Conservation (phyloP, 176 grass and related monocot genomes). For the Oryza brachyantha region DNA sequence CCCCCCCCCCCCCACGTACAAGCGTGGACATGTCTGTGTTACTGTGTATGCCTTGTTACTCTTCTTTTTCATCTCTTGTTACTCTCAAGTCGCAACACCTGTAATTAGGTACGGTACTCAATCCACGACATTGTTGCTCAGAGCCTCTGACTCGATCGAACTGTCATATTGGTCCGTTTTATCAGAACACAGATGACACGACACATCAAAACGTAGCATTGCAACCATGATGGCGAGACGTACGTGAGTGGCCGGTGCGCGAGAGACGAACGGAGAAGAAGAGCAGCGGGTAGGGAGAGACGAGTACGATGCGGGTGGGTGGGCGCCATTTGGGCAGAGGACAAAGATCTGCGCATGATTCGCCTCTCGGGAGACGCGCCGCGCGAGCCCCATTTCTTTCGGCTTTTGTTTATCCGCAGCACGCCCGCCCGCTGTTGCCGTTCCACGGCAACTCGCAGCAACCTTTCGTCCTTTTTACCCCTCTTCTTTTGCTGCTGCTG, state of each 20-base stretch:
- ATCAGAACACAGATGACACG: neutral
- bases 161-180: neutral
- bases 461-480: neutral
- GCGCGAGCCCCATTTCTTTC: constrained; percentile 31
- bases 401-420: constrained; percentile 27
- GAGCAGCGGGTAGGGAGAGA: neutral
- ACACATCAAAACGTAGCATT: neutral
- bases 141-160: neutral
- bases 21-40: constrained; percentile 34
- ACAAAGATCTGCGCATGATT: constrained; percentile 67
- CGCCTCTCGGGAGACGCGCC: constrained; percentile 40
- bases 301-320: too few species aligned
- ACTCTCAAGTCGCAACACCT: constrained; percentile 24
- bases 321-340: constrained; percentile 11
- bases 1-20: constrained; percentile 38
- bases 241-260: neutral
- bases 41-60: neutral
- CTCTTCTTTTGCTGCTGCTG: neutral
- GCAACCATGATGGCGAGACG: neutral
- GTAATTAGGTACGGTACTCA: constrained; percentile 30
- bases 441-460: constrained; percentile 16
- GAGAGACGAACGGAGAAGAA: neutral
- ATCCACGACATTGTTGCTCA: neutral
- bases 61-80: neutral
- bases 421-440: neutral